Base-by-base conservation (phyloP, 1,284 basidiomycete genomes). In the Papiliotrema laurentii region DNA sequence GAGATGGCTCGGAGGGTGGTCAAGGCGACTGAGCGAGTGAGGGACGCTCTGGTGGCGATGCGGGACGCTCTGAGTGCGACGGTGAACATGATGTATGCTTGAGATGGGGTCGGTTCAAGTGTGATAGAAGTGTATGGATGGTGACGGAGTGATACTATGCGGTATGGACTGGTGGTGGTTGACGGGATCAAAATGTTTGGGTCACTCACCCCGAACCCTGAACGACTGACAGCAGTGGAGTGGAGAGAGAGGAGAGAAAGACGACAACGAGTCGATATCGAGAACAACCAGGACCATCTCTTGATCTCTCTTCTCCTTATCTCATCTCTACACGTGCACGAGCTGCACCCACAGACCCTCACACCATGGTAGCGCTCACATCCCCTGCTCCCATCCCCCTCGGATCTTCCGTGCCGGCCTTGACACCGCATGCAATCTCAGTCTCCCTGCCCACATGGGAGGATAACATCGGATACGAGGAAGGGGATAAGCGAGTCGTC, bases 361-460 rank as follows among this genome's bases (percentile, higher is more conserved):
- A 27, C 46, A 54, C 26, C 24, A 61, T 56, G 56, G 31, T 51
- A 14, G 47, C 51, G 2, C 35, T 49, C 19, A 35, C 46, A 36
- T 16, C 35, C 18, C 55, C 58, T 10, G 37, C 55, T 6, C 51
- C 59, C 25, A 70, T 72, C 46, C 73, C 75, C 0, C 59, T 78
- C n/a, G 76, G 76, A 13, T 55, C 51, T 11, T 66, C 74, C 2
- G 73, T 78, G 13, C 76, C 76, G 0, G 63, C 72, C 16, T 58
- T 69, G 48, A 67, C 75, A 0, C 80, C 85, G 4, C 96, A 98
- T 66, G 96, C 96, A 33, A 91, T 97, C 54, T 94, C 91, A 1
- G 93, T 97, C n/a, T 97, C 92, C 6, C 79, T 98, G 0, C 96
- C 96, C 0, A 89, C 82, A 18, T 98, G 94, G 94, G 77, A 78